These are phyloP conservation scores for Gaeumannomyces tritici DNA, from an alignment of 2,329 filamentous ascomycete species.

Conservation along the genomic window DNA sequence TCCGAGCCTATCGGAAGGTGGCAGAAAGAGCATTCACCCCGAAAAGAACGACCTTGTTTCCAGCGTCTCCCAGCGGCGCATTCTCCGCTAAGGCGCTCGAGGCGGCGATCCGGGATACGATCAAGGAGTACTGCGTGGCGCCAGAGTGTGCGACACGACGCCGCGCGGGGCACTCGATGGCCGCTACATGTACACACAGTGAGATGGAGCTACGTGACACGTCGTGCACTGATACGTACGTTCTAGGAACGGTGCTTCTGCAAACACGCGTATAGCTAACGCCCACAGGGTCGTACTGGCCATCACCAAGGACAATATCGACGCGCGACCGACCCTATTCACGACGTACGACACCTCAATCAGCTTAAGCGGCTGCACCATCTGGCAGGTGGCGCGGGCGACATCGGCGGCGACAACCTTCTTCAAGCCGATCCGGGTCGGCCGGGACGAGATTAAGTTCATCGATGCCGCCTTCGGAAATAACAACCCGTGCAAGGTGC, in stretches of 20 bases:
- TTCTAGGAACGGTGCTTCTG: too few species aligned
- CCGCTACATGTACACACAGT: too few species aligned
- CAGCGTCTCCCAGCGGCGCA: background rate
- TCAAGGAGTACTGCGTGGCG: too few species aligned
- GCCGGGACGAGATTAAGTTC: constrained; percentile 16
- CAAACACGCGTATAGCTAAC: too few species aligned
- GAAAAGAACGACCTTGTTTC: background rate
- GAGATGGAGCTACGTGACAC: too few species aligned
- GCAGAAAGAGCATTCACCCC: background rate
- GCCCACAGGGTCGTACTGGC: background rate
- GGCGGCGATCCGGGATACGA: too few species aligned
- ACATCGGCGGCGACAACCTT: constrained; percentile 13
- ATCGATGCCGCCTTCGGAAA: constrained; percentile 20
- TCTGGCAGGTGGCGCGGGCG: constrained; percentile 18
- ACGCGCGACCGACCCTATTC: constrained; percentile 14
- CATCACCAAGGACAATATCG: too few species aligned
- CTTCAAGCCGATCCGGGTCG: constrained; percentile 18
- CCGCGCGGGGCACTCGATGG: too few species aligned
- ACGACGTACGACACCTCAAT: constrained; percentile 15
- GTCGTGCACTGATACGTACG: too few species aligned
- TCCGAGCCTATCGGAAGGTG: background rate
- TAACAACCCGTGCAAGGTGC: constrained; percentile 20
- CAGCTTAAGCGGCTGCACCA: constrained; percentile 12
- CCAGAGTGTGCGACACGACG: too few species aligned
- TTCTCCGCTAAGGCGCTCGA: too few species aligned